phyloP scores from a whole-genome alignment of 2,329 filamentous ascomycete genomes.

The Ceratocystis diversiconidia region DNA sequence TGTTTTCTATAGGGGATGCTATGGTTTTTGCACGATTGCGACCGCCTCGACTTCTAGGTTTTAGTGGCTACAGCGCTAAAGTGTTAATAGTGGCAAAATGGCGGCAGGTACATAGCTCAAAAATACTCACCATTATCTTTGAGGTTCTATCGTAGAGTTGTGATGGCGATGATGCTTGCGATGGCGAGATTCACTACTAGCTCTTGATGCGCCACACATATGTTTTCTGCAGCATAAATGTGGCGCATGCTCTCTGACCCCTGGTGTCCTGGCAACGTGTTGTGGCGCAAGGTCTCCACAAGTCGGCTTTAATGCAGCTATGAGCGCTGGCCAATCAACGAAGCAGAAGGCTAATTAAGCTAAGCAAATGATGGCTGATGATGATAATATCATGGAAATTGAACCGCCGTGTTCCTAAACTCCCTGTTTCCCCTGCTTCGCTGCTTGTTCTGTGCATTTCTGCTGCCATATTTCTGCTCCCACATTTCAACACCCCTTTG shows the following conservation, averaged over 20 bases:
- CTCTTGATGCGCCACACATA: not conserved
- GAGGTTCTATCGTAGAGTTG: not conserved
- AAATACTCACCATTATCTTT: not conserved
- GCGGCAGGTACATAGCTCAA: not conserved
- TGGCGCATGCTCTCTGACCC: not conserved
- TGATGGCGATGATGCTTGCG: not conserved
- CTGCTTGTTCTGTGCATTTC: not conserved
- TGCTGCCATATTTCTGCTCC: not conserved
- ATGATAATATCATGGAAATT: constrained; percentile 10
- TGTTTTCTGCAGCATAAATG: not conserved
- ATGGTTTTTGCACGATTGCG: not conserved
- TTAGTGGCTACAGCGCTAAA: not conserved
- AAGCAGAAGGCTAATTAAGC: not conserved
- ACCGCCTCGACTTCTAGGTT: not conserved
- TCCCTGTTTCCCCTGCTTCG: not conserved
- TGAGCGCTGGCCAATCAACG: not conserved
- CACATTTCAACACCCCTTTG: not conserved
- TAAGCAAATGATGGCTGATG: not conserved
- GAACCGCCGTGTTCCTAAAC: not conserved
- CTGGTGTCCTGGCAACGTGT: constrained; percentile 1
- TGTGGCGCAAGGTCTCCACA: constrained; percentile 7
- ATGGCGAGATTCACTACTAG: not conserved
- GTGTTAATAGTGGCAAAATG: not conserved
- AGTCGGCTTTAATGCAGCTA: not conserved
- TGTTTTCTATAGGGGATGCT: not conserved